Conservation (phyloP, 495 filamentous ascomycete species). For the Aspergillus hancockii region DNA sequence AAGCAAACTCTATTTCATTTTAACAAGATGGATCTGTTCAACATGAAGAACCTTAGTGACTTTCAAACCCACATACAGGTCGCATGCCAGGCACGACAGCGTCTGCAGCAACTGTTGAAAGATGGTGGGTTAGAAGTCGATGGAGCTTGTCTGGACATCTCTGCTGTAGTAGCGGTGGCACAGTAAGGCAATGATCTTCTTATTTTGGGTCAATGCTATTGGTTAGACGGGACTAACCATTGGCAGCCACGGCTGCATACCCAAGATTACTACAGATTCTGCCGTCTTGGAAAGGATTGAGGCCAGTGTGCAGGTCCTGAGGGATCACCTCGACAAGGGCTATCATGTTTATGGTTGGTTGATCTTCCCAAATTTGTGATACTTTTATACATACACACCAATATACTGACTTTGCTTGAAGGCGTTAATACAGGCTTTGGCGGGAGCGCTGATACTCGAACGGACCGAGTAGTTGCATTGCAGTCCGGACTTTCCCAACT, state of each 20-base stretch:
- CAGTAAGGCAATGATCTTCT: constrained; percentile 5
- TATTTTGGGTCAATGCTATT: neutral
- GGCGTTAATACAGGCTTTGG: constrained; percentile 70
- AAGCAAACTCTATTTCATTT: neutral
- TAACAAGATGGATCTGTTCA: neutral
- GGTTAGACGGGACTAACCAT: constrained; percentile 2
- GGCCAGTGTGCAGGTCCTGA: constrained; percentile 19
- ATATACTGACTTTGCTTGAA: neutral
- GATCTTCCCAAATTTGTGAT: neutral
- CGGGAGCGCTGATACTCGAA: constrained; percentile 62
- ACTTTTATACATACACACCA: neutral
- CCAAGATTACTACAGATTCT: constrained; percentile 16
- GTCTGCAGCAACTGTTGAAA: constrained; percentile 12
- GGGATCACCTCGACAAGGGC: constrained; percentile 19
- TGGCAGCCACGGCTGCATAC: constrained; percentile 17
- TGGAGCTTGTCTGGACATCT: constrained; percentile 20
- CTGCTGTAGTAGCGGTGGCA: constrained; percentile 20
- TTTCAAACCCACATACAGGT: constrained; percentile 22
- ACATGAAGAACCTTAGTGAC: neutral
- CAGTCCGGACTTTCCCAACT: constrained; percentile 55
- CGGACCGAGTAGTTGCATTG: constrained; percentile 39
- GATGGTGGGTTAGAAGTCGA: constrained; percentile 16
- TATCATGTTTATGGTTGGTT: constrained; percentile 22
- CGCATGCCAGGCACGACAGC: constrained; percentile 14
- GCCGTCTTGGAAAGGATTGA: constrained; percentile 12